These are phyloP conservation scores for Thalassiosira profunda DNA, from an alignment of 108 stramenopile species.

Conservation along the genomic window DNA sequence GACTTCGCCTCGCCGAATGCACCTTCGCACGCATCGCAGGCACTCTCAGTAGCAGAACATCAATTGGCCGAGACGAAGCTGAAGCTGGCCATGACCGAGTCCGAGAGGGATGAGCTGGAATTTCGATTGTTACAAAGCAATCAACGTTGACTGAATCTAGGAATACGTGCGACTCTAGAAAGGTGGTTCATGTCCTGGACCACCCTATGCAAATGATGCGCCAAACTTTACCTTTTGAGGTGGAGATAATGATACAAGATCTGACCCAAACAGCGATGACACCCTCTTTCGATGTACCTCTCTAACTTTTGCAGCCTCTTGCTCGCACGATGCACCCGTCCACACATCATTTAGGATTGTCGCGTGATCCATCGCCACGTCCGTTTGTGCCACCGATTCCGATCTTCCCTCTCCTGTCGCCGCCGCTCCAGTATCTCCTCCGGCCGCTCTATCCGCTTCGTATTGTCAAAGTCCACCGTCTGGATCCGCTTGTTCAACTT, in stretches of 20 bases:
- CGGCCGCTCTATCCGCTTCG: constrained; percentile 88
- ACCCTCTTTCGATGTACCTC: too few relatives aligned
- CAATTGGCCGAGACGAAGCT: constrained; percentile 34
- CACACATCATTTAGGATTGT: too few relatives aligned
- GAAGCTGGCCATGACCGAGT: constrained; percentile 38
- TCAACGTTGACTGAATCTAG: too few relatives aligned
- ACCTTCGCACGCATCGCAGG: constrained; percentile 1
- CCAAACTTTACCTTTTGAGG: too few relatives aligned
- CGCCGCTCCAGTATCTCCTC: constrained; percentile 87
- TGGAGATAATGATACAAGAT: too few relatives aligned
- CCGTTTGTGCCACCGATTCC: constrained; percentile 84
- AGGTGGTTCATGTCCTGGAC: too few relatives aligned
- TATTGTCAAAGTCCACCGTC: constrained; percentile 85
- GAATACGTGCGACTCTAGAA: too few relatives aligned
- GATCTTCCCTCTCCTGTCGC: constrained; percentile 75
- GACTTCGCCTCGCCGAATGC: neutral
- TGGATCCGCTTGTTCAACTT: constrained; percentile 71
- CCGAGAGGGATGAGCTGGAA: constrained; percentile 47
- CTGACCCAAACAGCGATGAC: too few relatives aligned
- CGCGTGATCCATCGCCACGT: constrained; percentile 51
- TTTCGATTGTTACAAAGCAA: constrained; percentile 35
- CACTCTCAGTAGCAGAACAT: constrained; percentile 21
- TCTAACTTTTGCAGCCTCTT: too few relatives aligned
- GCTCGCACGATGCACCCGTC: too few relatives aligned
- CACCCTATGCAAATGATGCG: too few relatives aligned